Evolutionary conservation across 345 rosid genomes (phyloP).

Genomic region (Lepidium sativum): DNA sequence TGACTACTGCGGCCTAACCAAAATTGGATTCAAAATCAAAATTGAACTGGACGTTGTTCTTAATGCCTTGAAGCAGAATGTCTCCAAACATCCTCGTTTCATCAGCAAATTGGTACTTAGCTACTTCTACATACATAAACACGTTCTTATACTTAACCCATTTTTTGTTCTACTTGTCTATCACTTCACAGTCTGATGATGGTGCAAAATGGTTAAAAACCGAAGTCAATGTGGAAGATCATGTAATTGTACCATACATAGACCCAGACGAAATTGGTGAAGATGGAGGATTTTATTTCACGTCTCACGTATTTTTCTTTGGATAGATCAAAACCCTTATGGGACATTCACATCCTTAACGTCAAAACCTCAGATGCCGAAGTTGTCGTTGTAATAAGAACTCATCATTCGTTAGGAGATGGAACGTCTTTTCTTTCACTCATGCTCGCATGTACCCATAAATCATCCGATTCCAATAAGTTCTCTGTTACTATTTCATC

Average conservation of each 20-base stretch:
- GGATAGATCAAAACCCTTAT: constrained; percentile 58
- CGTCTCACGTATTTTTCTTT: constrained; percentile 42
- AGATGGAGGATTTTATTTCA: constrained; percentile 53
- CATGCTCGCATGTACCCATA: constrained; percentile 43
- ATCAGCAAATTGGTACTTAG: constrained; percentile 59
- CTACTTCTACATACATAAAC: background rate
- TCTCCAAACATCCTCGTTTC: constrained; percentile 82
- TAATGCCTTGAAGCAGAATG: constrained; percentile 41
- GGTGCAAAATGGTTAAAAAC: constrained; percentile 49
- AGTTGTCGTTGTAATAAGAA: constrained; percentile 32
- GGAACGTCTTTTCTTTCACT: constrained; percentile 49
- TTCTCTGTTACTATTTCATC: constrained; percentile 40
- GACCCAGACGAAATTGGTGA: constrained; percentile 30
- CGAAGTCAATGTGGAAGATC: constrained; percentile 47
- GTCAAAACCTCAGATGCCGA: constrained; percentile 61
- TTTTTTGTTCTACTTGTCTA: too few relatives aligned
- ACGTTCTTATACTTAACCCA: background rate
- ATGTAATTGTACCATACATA: constrained; percentile 42
- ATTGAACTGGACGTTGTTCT: constrained; percentile 34
- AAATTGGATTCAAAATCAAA: constrained; percentile 41
- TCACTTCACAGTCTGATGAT: background rate
- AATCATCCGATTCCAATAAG: constrained; percentile 47
- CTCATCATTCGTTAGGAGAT: constrained; percentile 64
- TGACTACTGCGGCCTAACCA: constrained; percentile 39
- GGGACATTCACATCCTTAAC: constrained; percentile 81